Conservation (phyloP, 1,284 basidiomycete species). For the Athelia psychrophila region DNA sequence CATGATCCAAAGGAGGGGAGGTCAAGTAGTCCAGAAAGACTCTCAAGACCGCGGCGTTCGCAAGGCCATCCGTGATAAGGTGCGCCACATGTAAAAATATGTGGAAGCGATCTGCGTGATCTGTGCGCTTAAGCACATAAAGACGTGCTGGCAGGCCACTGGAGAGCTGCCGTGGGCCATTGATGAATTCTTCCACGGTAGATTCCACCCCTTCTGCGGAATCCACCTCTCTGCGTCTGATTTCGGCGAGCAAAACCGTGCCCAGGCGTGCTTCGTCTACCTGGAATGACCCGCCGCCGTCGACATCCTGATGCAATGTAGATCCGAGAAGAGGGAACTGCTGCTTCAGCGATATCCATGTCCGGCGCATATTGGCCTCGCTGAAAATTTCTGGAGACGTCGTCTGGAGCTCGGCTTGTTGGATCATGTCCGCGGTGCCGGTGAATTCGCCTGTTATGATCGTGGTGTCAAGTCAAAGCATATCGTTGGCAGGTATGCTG, state of each 20-base stretch:
- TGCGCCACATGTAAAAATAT: slow-evolving; percentile 43
- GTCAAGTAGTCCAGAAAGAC: slow-evolving; percentile 45
- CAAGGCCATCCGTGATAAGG: slow-evolving; percentile 46
- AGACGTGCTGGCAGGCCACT: slow-evolving; percentile 35
- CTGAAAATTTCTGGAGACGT: slow-evolving; percentile 10
- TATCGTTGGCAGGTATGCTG: no score
- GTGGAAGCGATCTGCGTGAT: slow-evolving; percentile 32
- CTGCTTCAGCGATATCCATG: slow-evolving; percentile 43
- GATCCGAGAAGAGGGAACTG: slow-evolving; percentile 46
- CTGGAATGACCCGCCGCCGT: slow-evolving; percentile 32
- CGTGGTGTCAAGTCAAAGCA: no score
- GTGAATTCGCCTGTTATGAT: slow-evolving; percentile 27
- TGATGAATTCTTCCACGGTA: slow-evolving; percentile 27
- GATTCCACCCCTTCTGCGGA: slow-evolving; percentile 28
- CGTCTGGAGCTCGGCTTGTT: slow-evolving; percentile 30
- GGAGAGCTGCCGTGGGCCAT: slow-evolving; percentile 32
- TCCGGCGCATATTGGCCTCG: slow-evolving; percentile 28
- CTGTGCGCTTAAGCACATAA: slow-evolving; percentile 31
- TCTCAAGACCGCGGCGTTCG: slow-evolving; percentile 37
- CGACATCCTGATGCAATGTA: slow-evolving; percentile 26
- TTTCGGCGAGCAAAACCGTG: slow-evolving; percentile 29
- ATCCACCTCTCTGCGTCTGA: slow-evolving; percentile 26
- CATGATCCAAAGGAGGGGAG: slow-evolving; percentile 11
- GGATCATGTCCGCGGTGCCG: slow-evolving; percentile 43
- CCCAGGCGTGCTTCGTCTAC: slow-evolving; percentile 32